Evolutionary conservation across 164 flowering plant species (phyloP).

Genomic region (Platanus orientalis): DNA sequence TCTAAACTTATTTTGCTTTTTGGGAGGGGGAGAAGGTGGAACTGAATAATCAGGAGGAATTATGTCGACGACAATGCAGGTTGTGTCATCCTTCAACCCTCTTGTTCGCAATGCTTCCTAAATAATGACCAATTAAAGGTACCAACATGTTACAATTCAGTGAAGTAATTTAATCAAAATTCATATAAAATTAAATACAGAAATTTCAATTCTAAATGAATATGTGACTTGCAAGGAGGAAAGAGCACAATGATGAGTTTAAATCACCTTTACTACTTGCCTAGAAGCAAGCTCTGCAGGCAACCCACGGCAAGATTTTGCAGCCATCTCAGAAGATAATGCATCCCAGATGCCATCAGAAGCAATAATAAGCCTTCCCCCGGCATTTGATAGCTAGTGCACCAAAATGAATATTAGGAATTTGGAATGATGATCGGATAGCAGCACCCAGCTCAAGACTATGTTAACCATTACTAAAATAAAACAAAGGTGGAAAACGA

Average conservation of each 20-base stretch:
- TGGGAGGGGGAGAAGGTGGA: conserved; percentile 46
- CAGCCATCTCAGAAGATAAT: too few relatives aligned
- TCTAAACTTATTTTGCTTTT: conserved; percentile 52
- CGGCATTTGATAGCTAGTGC: conserved; percentile 61
- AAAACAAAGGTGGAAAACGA: background rate
- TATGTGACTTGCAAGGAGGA: background rate
- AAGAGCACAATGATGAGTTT: background rate
- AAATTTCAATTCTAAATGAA: background rate
- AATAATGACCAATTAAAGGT: conserved; percentile 10
- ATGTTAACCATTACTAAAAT: background rate
- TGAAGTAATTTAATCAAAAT: background rate
- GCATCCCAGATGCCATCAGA: conserved; percentile 98
- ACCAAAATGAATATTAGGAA: conserved; percentile 11
- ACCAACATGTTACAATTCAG: background rate
- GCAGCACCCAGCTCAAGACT: conserved; percentile 1
- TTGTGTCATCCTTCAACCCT: conserved; percentile 76
- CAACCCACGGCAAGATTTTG: too few relatives aligned
- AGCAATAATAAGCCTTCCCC: conserved; percentile 86
- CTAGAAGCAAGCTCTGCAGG: too few relatives aligned
- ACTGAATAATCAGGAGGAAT: conserved; percentile 59
- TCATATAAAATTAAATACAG: background rate
- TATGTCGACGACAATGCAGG: conserved; percentile 85
- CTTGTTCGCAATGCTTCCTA: conserved; percentile 76
- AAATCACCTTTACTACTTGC: conserved; percentile 78
- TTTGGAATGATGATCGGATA: background rate